Evolutionary conservation across 768 basidiomycete species (phyloP), one percentile per base, ranked within the genome.

Genomic region (Podaxis pistillaris): DNA sequence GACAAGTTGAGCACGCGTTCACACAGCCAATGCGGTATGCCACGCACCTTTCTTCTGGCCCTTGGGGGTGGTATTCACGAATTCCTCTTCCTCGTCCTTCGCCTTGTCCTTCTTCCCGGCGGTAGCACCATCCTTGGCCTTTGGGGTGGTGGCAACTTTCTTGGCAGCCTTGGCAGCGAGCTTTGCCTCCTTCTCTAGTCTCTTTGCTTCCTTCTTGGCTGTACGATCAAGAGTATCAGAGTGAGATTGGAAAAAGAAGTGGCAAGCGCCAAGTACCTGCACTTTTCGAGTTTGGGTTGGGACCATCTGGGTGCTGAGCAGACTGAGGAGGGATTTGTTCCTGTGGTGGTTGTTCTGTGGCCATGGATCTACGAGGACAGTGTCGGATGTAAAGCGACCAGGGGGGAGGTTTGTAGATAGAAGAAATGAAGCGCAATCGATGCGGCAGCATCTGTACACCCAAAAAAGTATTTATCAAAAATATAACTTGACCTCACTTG

Each of bases 11-110:
- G 37, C 57, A 33, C 54, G 50, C 19, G 12, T 15, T 5, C 15
- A 33, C 28, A 26, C 0, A 33, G 46, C n/a, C 9, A 19, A 8
- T 9, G 19, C 22, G 26, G 24, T 30, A 19, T 33, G 33, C 11
- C 28, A 62, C 78, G 64, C 52, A 92, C 96, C 94, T 78, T 98
- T 98, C 83, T 98, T 98, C 71, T 96, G 83, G 44, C 96, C 97
- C 69, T 81, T 85, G 0, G 92, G 93, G 0, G 95, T 97, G 2
- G 83, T 87, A 76, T 97, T 95, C 63, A 96, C 89, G 74, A 93
- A 96, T n/a, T 80, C 72, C 0, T 66, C 57, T 37, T 88, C 88
- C 53, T 87, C 88, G 22, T 83, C 83, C 71, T 86, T 87, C 9
- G 37, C 36, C 36, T 56, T 62, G 7, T 37, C 54, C 74, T 86